These are phyloP conservation scores for Aspergillus tubingensis DNA, from an alignment of 2,329 filamentous ascomycete genomes.

Conservation along the genomic window DNA sequence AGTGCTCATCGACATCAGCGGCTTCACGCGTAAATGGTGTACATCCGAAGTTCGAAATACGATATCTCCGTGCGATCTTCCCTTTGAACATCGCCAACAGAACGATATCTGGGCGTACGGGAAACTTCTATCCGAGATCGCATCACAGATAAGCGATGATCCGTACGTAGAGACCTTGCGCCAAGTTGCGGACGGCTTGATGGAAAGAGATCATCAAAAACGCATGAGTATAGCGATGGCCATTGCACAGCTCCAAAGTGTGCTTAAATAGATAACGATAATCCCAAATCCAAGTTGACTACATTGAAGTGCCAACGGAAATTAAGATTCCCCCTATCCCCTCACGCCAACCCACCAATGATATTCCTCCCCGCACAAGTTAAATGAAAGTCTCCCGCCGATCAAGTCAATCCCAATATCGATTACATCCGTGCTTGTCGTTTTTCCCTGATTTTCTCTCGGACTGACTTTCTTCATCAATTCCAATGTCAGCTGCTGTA, in stretches of 20 bases:
- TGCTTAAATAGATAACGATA: background rate
- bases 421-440: no score
- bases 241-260: background rate
- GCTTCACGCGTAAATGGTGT: slow-evolving; percentile 21
- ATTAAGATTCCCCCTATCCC: no score
- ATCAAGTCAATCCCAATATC: no score
- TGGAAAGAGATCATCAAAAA: slow-evolving; percentile 8
- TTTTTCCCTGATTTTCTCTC: no score
- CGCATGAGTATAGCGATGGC: slow-evolving; percentile 8
- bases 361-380: no score
- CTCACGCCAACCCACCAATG: no score
- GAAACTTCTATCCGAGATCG: slow-evolving; percentile 22
- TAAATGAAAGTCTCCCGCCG: no score
- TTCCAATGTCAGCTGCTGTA: no score
- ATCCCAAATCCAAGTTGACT: no score
- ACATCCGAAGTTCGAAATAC: slow-evolving; percentile 25
- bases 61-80: slow-evolving; percentile 19
- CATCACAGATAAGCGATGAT: slow-evolving; percentile 11
- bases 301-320: no score
- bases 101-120: slow-evolving; percentile 28
- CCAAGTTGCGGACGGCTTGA: slow-evolving; percentile 16
- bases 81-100: slow-evolving; percentile 20
- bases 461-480: no score
- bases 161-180: slow-evolving; percentile 12
- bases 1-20: slow-evolving; percentile 27